Evolutionary conservation across 2,329 filamentous ascomycete genomes (phyloP).

Genomic region (Cladophialophora immunda): DNA sequence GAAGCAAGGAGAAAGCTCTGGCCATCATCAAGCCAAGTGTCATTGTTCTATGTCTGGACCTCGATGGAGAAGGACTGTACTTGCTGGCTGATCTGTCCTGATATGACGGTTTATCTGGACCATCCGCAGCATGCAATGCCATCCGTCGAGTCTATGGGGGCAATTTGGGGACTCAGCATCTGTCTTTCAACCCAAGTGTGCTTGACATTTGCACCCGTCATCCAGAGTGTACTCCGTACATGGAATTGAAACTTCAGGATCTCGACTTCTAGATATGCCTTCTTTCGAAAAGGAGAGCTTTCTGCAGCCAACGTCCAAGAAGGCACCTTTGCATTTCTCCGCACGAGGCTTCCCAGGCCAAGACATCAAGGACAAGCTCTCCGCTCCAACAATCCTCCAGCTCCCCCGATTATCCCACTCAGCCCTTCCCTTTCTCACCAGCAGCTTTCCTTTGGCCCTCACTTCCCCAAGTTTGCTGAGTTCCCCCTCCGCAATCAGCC

Average conservation of each 20-base stretch:
- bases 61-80: background rate
- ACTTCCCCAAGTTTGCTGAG: constrained; percentile 2
- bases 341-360: background rate
- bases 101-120: background rate
- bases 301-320: background rate
- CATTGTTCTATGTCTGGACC: background rate
- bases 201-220: background rate
- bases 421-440: background rate
- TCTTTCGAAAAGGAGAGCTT: background rate
- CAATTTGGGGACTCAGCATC: background rate
- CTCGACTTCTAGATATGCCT: background rate
- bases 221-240: background rate
- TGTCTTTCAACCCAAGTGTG: background rate
- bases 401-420: background rate
- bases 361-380: background rate
- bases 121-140: background rate
- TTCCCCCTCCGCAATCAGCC: constrained; percentile 27
- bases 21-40: background rate
- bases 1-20: background rate
- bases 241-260: background rate
- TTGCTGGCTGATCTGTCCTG: background rate
- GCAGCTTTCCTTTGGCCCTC: constrained; percentile 2
- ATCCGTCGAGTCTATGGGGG: background rate
- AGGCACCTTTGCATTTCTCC: background rate
- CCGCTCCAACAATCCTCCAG: background rate